Percentiles rank a stretch among this genome's conserved stretches.
Evolutionary conservation across 192 early-diverging fungal genomes (phyloP).

Genomic region (Linderina pennispora): DNA sequence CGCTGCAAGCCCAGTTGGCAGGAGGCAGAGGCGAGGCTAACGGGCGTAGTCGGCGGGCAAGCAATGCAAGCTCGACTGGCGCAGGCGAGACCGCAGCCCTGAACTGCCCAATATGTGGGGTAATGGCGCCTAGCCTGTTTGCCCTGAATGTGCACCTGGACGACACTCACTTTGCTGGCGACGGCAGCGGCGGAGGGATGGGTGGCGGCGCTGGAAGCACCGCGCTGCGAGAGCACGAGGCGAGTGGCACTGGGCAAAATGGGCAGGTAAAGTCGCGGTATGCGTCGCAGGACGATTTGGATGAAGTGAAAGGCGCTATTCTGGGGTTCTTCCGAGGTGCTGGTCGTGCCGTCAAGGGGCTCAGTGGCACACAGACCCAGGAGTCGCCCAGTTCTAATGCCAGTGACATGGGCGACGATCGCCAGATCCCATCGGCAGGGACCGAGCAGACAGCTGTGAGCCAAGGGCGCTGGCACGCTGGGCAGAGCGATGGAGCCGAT

Average conservation of each 20-base stretch:
- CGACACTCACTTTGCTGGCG: slow-evolving; percentile 30
- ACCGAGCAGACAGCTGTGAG: background rate
- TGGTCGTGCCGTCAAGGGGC: slow-evolving; percentile 26
- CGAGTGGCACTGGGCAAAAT: too few relatives aligned
- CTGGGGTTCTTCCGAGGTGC: slow-evolving; percentile 37
- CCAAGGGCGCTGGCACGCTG: slow-evolving; percentile 1
- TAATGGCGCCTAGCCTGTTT: slow-evolving; percentile 34
- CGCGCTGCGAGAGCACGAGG: too few relatives aligned
- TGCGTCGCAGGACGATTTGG: slow-evolving; percentile 33
- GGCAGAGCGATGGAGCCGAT: slow-evolving; percentile 21
- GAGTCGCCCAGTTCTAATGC: background rate
- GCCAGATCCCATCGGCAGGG: background rate
- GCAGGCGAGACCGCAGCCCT: too few relatives aligned
- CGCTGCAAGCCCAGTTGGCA: too few relatives aligned
- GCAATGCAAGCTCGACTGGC: too few relatives aligned
- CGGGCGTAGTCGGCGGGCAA: too few relatives aligned
- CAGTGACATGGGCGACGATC: slow-evolving; percentile 1
- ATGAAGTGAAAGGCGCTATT: slow-evolving; percentile 25
- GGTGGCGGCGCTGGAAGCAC: too few relatives aligned
- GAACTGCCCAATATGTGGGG: slow-evolving; percentile 44
- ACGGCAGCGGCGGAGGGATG: background rate
- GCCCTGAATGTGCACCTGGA: slow-evolving; percentile 43
- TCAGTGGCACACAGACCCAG: background rate
- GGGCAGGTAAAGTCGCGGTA: slow-evolving; percentile 1
- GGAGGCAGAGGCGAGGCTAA: too few relatives aligned